Evolutionary conservation across 345 rosid species (phyloP).

Genomic region (Acer negundo): DNA sequence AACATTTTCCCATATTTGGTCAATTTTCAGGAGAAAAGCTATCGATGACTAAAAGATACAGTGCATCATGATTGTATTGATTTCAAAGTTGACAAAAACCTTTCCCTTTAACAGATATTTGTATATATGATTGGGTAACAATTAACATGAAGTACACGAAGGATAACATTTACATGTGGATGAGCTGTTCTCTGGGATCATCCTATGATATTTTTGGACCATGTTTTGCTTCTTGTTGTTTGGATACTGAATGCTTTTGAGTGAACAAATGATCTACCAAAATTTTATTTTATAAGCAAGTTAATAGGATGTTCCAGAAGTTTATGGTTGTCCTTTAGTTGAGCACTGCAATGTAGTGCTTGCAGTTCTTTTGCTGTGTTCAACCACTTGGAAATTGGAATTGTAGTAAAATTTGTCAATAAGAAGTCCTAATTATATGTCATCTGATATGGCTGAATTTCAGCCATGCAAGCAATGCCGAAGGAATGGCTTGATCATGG

Average conservation of each 20-base stretch:
- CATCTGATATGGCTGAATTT: not conserved
- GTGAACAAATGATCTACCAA: too few species aligned
- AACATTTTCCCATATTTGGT: too few species aligned
- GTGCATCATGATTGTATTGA: not conserved
- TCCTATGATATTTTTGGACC: not conserved
- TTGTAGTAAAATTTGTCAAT: not conserved
- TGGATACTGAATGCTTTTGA: not conserved
- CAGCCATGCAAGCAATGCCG: too few species aligned
- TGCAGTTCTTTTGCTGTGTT: not conserved
- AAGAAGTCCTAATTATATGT: not conserved
- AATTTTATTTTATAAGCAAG: not conserved
- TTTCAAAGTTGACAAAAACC: not conserved
- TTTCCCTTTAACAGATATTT: not conserved
- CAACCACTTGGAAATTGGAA: not conserved
- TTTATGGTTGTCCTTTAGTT: not conserved
- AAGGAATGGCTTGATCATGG: too few species aligned
- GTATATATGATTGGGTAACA: not conserved
- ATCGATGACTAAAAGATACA: not conserved
- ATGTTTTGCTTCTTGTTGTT: not conserved
- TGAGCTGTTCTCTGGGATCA: not conserved
- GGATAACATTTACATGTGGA: not conserved
- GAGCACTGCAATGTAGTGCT: not conserved
- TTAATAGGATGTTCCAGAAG: not conserved
- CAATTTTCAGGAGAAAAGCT: not conserved
- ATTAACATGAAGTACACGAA: not conserved